These are phyloP conservation scores for Geranomyces variabilis DNA, from an alignment of 192 early-diverging fungal genomes.

Conservation along the genomic window DNA sequence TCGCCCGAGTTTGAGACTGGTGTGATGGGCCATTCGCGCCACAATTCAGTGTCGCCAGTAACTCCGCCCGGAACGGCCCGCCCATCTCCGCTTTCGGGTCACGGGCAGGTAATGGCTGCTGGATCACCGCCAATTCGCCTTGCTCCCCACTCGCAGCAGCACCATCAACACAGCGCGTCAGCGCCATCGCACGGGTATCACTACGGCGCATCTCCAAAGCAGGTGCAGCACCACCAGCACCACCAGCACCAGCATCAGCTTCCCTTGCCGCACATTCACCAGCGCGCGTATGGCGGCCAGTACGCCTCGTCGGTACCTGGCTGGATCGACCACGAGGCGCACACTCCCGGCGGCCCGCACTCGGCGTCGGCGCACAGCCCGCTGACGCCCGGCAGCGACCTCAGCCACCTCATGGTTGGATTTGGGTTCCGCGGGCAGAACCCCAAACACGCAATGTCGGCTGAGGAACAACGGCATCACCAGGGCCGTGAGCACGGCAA, in stretches of 20 bases:
- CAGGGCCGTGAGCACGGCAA: no score
- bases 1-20: slow-evolving; percentile 26
- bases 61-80: slow-evolving; percentile 6
- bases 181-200: background rate
- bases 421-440: slow-evolving; percentile 25
- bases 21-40: background rate
- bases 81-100: background rate
- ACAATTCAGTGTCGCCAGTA: background rate
- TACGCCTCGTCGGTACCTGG: slow-evolving; percentile 8
- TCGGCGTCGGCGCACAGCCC: background rate
- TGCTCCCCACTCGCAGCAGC: background rate
- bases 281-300: background rate
- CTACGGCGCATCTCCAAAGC: background rate
- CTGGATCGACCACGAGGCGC: slow-evolving; percentile 7
- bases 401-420: slow-evolving; percentile 28
- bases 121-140: background rate
- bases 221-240: background rate
- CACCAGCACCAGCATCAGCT: background rate
- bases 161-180: background rate
- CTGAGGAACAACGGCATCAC: background rate
- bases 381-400: slow-evolving; percentile 12
- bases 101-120: no score
- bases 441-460: background rate
- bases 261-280: background rate
- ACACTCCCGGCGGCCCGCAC: background rate